Conservation (phyloP, 305 asterid species). For the Solanum aculeatissimum region DNA sequence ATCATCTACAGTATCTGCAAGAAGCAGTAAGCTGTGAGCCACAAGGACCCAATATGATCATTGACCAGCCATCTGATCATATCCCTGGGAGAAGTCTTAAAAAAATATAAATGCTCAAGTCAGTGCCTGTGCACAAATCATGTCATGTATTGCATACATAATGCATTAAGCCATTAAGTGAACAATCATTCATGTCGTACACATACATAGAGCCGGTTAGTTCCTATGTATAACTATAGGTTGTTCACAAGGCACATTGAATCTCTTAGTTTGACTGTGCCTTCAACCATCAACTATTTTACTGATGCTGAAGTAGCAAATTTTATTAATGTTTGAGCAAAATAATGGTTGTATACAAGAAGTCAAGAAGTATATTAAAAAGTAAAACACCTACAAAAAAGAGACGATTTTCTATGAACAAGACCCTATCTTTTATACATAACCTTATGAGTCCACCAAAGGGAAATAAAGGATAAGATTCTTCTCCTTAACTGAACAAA, state of each 20-base stretch:
- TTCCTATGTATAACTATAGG: not conserved
- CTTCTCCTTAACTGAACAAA: too few relatives aligned
- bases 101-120: not conserved
- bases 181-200: not conserved
- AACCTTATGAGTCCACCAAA: too few relatives aligned
- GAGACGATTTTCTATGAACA: too few relatives aligned
- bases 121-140: not conserved
- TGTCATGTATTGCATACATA: not conserved
- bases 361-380: too few relatives aligned
- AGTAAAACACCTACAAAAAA: too few relatives aligned
- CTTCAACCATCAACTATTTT: too few relatives aligned
- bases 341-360: too few relatives aligned
- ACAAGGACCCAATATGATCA: not conserved
- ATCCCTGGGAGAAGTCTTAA: not conserved
- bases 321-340: too few relatives aligned
- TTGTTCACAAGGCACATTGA: not conserved
- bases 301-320: too few relatives aligned
- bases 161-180: not conserved
- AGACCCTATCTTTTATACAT: too few relatives aligned
- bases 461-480: too few relatives aligned
- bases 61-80: not conserved
- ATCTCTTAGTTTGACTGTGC: not conserved
- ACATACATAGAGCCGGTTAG: not conserved
- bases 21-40: not conserved
- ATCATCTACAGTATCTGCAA: not conserved